phyloP scores from a whole-genome alignment of 2,329 filamentous ascomycete species.

The Claviceps sp. region DNA sequence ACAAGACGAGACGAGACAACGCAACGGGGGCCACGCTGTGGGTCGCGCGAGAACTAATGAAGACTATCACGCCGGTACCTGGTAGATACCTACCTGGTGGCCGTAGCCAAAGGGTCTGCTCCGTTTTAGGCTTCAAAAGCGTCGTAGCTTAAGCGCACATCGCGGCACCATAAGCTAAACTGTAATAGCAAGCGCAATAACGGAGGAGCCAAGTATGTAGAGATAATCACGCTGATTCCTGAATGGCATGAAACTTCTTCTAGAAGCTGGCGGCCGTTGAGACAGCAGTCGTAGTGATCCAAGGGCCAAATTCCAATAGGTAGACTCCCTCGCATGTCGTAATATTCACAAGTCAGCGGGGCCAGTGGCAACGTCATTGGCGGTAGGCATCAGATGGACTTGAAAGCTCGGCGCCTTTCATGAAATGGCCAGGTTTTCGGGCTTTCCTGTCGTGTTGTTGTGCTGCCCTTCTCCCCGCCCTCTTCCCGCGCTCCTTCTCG shows the following conservation, averaged over 20 bases:
- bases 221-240: slow-evolving; percentile 6
- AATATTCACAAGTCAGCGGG: not conserved
- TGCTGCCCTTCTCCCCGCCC: not conserved
- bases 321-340: not conserved
- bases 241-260: slow-evolving; percentile 17
- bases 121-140: slow-evolving; percentile 4
- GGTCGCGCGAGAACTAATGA: slow-evolving; percentile 1
- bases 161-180: slow-evolving; percentile 11
- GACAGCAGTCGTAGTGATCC: slow-evolving; percentile 4
- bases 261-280: slow-evolving; percentile 17
- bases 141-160: slow-evolving; percentile 8
- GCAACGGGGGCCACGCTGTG: not conserved
- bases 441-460: not conserved
- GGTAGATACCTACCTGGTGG: not conserved
- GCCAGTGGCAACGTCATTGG: not conserved
- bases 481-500: not conserved
- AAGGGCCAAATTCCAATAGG: not conserved
- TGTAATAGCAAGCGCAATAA: slow-evolving; percentile 1
- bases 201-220: slow-evolving; percentile 13
- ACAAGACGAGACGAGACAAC: slow-evolving; percentile 2
- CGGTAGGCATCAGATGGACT: not conserved
- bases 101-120: not conserved
- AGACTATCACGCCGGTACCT: not conserved
- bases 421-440: not conserved
- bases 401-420: not conserved